These are phyloP conservation scores for Clavispora fructus DNA, from an alignment of 805 yeast genomes.

Conservation along the genomic window DNA sequence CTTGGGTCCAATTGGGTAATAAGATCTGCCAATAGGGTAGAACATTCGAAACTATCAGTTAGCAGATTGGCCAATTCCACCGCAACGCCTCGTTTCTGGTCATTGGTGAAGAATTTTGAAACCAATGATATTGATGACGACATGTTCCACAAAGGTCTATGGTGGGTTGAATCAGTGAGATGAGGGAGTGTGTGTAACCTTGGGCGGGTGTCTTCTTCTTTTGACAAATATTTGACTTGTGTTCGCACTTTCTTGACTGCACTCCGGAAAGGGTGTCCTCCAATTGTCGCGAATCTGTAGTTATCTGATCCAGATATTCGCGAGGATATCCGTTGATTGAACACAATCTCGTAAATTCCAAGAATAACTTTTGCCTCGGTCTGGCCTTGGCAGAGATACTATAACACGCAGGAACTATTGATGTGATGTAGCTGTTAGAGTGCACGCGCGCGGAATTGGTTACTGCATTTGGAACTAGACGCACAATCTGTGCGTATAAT, in stretches of 20 bases:
- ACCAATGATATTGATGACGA: constrained; percentile 1
- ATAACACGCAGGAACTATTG: too few relatives aligned
- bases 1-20: constrained; percentile 5
- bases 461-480: neutral
- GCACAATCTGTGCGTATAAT: too few relatives aligned
- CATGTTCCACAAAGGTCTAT: neutral
- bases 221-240: too few relatives aligned
- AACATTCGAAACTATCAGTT: neutral
- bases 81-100: constrained; percentile 6
- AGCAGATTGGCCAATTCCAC: constrained; percentile 3
- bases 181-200: neutral
- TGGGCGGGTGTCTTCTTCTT: neutral
- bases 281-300: too few relatives aligned
- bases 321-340: too few relatives aligned
- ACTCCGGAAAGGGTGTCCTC: too few relatives aligned
- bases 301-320: too few relatives aligned
- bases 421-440: neutral
- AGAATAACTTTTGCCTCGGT: too few relatives aligned
- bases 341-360: too few relatives aligned
- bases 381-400: too few relatives aligned
- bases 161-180: neutral
- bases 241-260: too few relatives aligned
- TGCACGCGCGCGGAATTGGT: neutral
- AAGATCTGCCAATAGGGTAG: constrained; percentile 8
- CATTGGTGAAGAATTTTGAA: constrained; percentile 6